Evolutionary conservation across 1,284 basidiomycete species (phyloP), one percentile per base, ranked within the genome.

Genomic region (Cutaneotrichosporon mucoides): DNA sequence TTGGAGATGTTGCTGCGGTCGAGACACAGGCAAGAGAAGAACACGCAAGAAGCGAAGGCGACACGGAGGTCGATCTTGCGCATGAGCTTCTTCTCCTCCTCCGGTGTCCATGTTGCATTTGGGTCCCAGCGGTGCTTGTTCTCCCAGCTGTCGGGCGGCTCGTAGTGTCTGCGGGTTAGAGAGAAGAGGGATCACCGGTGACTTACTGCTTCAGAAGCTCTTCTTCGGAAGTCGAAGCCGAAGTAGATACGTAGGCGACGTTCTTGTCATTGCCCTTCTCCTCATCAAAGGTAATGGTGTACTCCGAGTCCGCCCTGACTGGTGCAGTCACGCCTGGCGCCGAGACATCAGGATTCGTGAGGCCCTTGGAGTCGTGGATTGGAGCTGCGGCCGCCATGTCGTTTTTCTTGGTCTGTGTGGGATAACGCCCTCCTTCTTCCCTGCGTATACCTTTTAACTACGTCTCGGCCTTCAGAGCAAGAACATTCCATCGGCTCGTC

Each of bases 111-210:
- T 0, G 66, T 69, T 5, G 73, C 70, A 1, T 55, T 53, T 0
- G 74, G 73, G 64, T 79, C 79, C 65, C 76, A 79, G n/a, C 71
- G 65, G 49, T 75, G 69, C 53, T 68, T 70, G 42, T 66, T 70
- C 63, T 77, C 76, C 55, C 69, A 78, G 3, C 51, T 42, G 53
- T 71, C 67, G 15, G 70, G 68, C 0, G 76, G 75, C 50, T 65
- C 67, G 42, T 70, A 71, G 43, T 53, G 68, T 41, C 63, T 70
- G 45, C 1, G 8, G 43, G 45, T 35, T 36, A 16, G 8, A n/a
- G n/a, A n/a, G n/a, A n/a, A n/a, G n/a, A n/a, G n/a, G n/a, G n/a
- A n/a, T n/a, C n/a, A n/a, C n/a, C n/a, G n/a, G n/a, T n/a, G n/a
- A n/a, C n/a, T n/a, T 16, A 45, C 44, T 45, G 13, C n/a, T 13